A percentile compares a stretch with the other conserved stretches of the same genome.
phyloP scores from a whole-genome alignment of 176 grass and related monocot species.

The Metroxylon sagu region DNA sequence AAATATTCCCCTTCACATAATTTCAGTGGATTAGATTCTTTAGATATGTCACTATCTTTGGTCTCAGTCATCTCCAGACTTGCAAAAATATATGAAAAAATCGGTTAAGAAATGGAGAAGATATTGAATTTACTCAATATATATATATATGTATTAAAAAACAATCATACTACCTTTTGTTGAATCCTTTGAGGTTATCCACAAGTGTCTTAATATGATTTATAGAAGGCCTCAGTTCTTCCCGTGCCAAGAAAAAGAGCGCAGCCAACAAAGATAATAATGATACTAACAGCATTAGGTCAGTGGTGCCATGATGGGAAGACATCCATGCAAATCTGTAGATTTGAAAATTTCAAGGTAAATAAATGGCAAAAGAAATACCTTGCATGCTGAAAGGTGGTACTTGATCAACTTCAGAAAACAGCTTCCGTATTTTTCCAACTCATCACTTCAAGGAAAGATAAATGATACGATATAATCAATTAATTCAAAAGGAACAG shows the following conservation, averaged over 20 bases:
- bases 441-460: conserved; percentile 53
- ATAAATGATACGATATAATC: too few relatives aligned
- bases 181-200: conserved; percentile 77
- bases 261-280: not conserved
- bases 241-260: conserved; percentile 33
- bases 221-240: conserved; percentile 49
- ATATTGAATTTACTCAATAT: conserved; percentile 11
- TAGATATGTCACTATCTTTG: conserved; percentile 34
- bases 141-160: too few relatives aligned
- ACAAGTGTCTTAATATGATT: conserved; percentile 52
- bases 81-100: conserved; percentile 30
- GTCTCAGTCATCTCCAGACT: conserved; percentile 27
- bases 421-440: conserved; percentile 65
- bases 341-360: too few relatives aligned
- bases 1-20: conserved; percentile 72
- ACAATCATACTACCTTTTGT: conserved; percentile 39
- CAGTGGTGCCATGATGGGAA: not conserved
- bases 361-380: conserved; percentile 28
- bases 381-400: conserved; percentile 69
- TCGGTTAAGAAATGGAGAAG: conserved; percentile 16
- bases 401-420: conserved; percentile 70
- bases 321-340: too few relatives aligned
- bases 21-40: conserved; percentile 72
- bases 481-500: too few relatives aligned
- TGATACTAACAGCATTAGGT: conserved; percentile 13